These are phyloP conservation scores for Paraphysoderma sedebokerense DNA, from an alignment of 371 early-diverging fungal genomes.

Conservation along the genomic window DNA sequence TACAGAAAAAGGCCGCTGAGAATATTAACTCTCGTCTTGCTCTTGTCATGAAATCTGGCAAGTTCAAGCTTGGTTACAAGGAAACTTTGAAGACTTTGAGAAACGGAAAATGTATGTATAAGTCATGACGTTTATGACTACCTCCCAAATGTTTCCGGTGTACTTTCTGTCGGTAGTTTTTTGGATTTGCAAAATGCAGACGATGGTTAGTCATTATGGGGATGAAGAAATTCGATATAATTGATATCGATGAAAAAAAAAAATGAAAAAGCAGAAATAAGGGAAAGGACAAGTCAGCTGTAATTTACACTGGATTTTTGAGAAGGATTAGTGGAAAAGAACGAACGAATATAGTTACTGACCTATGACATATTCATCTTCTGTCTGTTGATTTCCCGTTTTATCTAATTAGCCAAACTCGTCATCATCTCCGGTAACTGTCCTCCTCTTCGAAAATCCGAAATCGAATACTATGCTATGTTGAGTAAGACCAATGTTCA, in stretches of 20 bases:
- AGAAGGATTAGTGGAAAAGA: too few species aligned
- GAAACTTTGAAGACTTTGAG: conserved; percentile 92
- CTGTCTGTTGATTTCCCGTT: conserved; percentile 1
- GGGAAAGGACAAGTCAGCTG: too few species aligned
- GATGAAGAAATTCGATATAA: too few species aligned
- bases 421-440: conserved; percentile 96
- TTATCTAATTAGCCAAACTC: conserved; percentile 63
- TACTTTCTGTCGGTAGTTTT: too few species aligned
- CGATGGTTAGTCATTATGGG: too few species aligned
- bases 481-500: conserved; percentile 97
- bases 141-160: too few species aligned
- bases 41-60: conserved; percentile 97
- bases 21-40: conserved; percentile 95
- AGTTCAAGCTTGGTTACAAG: conserved; percentile 94
- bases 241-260: too few species aligned
- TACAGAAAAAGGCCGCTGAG: conserved; percentile 57
- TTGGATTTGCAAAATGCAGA: too few species aligned
- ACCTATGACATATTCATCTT: conserved; percentile 3
- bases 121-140: too few species aligned
- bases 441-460: conserved; percentile 97
- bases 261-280: too few species aligned
- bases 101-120: conserved; percentile 76
- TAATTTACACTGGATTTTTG: too few species aligned
- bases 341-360: too few species aligned
- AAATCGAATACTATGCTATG: conserved; percentile 99